phyloP scores from a whole-genome alignment of 1,284 basidiomycete genomes.

The Cryptococcus wingfieldii region DNA sequence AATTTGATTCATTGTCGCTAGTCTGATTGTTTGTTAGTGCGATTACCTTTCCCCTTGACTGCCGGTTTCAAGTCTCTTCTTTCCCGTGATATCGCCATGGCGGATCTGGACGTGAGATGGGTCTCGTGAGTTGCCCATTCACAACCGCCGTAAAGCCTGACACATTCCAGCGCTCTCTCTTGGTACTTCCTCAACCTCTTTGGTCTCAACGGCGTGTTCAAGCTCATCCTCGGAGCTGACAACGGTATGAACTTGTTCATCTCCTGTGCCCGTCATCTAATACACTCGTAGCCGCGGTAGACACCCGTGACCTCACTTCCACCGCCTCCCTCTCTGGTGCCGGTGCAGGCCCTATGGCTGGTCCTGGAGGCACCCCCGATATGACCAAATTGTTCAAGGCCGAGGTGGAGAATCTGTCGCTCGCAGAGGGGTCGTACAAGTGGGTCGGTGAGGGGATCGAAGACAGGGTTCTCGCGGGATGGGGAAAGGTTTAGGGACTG shows the following conservation, averaged over 20 bases:
- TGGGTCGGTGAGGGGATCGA: slow-evolving; percentile 81
- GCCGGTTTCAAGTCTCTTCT: slow-evolving; percentile 99
- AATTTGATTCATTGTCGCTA: neutral
- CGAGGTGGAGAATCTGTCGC: slow-evolving; percentile 88
- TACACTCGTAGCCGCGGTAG: slow-evolving; percentile 61
- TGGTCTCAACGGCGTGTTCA: slow-evolving; percentile 91
- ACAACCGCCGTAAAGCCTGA: neutral
- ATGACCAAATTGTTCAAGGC: slow-evolving; percentile 84
- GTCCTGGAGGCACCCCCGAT: slow-evolving; percentile 67
- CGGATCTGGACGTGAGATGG: slow-evolving; percentile 98
- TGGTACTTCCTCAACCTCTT: slow-evolving; percentile 99
- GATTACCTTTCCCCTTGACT: slow-evolving; percentile 94
- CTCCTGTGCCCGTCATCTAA: slow-evolving; percentile 8
- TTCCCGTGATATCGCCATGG: slow-evolving; percentile 90
- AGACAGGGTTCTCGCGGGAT: slow-evolving; percentile 67
- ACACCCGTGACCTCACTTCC: slow-evolving; percentile 66
- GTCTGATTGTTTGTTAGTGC: slow-evolving; percentile 58
- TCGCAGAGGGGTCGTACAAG: slow-evolving; percentile 75
- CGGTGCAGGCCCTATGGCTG: slow-evolving; percentile 49
- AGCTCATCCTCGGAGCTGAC: slow-evolving; percentile 83
- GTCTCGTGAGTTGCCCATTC: slow-evolving; percentile 59
- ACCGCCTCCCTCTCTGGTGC: slow-evolving; percentile 65
- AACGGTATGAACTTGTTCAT: slow-evolving; percentile 61
- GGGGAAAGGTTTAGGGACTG: slow-evolving; percentile 53
- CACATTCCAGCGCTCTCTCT: slow-evolving; percentile 63